Evolutionary conservation across 148 eudicot species (phyloP), one percentile per base, ranked within the genome.

Genomic region (Rhododendron williamsianum): DNA sequence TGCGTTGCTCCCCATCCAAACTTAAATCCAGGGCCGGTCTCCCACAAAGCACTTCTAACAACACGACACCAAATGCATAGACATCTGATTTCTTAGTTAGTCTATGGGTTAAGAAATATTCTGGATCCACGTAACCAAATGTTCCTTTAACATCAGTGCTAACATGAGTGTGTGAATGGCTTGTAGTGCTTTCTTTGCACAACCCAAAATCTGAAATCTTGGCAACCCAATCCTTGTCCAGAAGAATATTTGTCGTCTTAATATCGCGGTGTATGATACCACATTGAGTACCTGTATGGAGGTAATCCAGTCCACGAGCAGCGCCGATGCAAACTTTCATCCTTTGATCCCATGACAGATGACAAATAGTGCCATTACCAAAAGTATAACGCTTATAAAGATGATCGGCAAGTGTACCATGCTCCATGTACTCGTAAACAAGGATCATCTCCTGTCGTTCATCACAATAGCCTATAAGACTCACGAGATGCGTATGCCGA

Each of bases 391-490:
- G 45, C 7, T 41, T 41, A 41, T 4, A 41, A 16, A 91, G 86
- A 67, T 87, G 90, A 67, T 88, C 88, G 30, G 88, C 87, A 19
- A 89, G 83, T 9, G 91, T 89, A 10, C 91, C 92, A 52, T 87
- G 43, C 23, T 84, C 67, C 89, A 90, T 16, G 60, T 54, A 54
- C 60, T 54, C 60, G 23, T 54, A 54, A 54, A 54, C 60, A 54
- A 54, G 60, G 63, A 90, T 89, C 90, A 90, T 89, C 63, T 90
- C 92, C 0, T 67, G 46, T 1, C 43, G 27, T 35, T 88, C 90
- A 41, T 81, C 82, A 67, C 92, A 89, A 33, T 90, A 90, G 45
- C 92, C 92, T 54, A 90, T 87, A 25, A 90, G 76, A 80, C 89
- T 87, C 25, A 90, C 86, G 1, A 90, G 89, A 69, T 85, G 83